Conservation (phyloP, 2,329 filamentous ascomycete genomes). For the Hymenoscyphus fraxineus region DNA sequence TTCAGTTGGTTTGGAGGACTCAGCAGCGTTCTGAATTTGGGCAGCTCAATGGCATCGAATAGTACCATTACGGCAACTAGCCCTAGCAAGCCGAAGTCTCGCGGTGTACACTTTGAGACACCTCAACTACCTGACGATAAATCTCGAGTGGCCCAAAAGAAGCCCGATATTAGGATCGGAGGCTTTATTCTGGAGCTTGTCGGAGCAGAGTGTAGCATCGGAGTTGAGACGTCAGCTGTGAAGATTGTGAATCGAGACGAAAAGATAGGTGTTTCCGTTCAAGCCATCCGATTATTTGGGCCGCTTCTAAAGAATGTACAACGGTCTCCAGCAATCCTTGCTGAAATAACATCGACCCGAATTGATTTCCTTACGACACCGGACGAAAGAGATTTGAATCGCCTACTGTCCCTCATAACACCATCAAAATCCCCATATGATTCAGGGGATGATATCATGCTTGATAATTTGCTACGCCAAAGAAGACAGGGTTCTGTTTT, state of each 20-base stretch:
- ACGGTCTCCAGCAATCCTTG: constrained; percentile 56
- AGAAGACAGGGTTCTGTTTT: constrained; percentile 81
- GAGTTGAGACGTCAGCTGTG: constrained; percentile 73
- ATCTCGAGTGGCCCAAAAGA: constrained; percentile 40
- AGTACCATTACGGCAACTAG: constrained; percentile 47
- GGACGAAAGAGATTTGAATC: constrained; percentile 74
- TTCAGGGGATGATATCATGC: constrained; percentile 86
- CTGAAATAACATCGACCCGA: constrained; percentile 62
- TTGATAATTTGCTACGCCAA: constrained; percentile 85
- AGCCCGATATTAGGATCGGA: constrained; percentile 72
- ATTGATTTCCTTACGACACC: constrained; percentile 71
- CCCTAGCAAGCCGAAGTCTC: constrained; percentile 42
- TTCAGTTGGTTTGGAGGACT: constrained; percentile 87
- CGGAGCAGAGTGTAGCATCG: constrained; percentile 71
- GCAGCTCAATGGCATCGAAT: constrained; percentile 75
- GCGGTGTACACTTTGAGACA: constrained; percentile 58
- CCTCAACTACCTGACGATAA: constrained; percentile 34
- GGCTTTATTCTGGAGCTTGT: constrained; percentile 73
- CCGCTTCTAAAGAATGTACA: constrained; percentile 56
- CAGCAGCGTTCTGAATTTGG: constrained; percentile 85
- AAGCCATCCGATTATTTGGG: constrained; percentile 69
- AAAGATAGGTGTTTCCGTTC: constrained; percentile 68
- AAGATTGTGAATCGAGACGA: constrained; percentile 75
- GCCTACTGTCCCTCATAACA: constrained; percentile 78
- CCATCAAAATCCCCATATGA: constrained; percentile 88